phyloP scores from a whole-genome alignment of 768 basidiomycete species.

The Suillus subalutaceus region DNA sequence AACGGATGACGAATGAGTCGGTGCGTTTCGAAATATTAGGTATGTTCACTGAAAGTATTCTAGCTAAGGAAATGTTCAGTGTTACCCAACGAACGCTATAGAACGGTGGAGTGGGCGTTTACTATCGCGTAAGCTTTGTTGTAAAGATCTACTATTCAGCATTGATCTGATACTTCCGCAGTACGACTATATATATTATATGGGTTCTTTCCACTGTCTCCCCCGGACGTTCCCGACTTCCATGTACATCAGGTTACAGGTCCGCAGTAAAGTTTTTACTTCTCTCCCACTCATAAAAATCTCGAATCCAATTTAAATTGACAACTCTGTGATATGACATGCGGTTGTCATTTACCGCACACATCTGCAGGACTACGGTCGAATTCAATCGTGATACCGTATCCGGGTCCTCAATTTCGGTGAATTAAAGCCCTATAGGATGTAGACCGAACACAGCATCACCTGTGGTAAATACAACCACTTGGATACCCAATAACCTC shows the following conservation, averaged over 20 bases:
- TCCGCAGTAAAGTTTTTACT: background rate
- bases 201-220: background rate
- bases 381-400: too few relatives aligned
- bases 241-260: background rate
- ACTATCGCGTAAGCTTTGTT: background rate
- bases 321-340: background rate
- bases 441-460: slow-evolving; percentile 56
- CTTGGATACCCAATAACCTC: slow-evolving; percentile 55
- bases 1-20: background rate
- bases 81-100: background rate
- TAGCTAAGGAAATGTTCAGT: background rate
- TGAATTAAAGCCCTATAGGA: too few relatives aligned
- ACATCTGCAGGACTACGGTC: background rate
- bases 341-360: background rate
- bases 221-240: background rate
- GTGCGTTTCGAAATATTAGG: background rate
- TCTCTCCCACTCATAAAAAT: background rate
- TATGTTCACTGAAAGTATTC: background rate
- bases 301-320: background rate
- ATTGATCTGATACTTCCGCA: background rate
- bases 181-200: background rate
- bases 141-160: background rate
- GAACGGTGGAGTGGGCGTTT: background rate
- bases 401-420: too few relatives aligned
- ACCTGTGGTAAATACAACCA: slow-evolving; percentile 48